Evolutionary conservation across 352 stramenopile genomes (phyloP), one percentile per base, ranked within the genome.

Genomic region (Discostella stelligera): DNA sequence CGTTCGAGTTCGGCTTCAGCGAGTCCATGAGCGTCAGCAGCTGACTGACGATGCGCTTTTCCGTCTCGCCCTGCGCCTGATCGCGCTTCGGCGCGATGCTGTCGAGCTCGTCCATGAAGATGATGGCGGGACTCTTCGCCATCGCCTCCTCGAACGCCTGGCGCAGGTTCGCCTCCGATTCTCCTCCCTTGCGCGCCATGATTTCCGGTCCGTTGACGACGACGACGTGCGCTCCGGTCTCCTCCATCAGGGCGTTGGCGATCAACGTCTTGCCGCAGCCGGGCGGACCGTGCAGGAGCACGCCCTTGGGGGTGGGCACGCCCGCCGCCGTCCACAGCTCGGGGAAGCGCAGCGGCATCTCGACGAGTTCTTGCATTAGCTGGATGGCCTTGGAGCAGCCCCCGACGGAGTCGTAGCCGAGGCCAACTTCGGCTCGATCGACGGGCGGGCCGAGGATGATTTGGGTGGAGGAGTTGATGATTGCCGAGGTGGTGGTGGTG

Each of bases 71-170:
- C 70, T 91, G 81, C 1, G 86, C 81, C 66, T 90, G 76, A 46
- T 96, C 93, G 65, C 96, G 93, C 67, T 96, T 96, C 4, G 95
- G 95, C 44, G 95, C 98, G 37, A 99, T 94, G 13, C 90, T 95
- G 84, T 99, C 96, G 2, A 99, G 74, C 53, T 98, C 95, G 72
- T 99, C 96, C 73, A 99, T 97, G 72, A 98, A 98, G 55, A 99
- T 94, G 64, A 99, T 98, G 11, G 95, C 79, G 25, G 87, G 87
- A 41, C 76, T 80, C 59, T 98, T 97, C 75, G 88, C 67, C 37
- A 97, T 89, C 3, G 96, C 95, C 72, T 98, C 95, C 66, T 98
- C 95, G 80, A 99, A 98, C n/a, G 92, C 90, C 55, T 90, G 78
- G 18, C 85, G 74, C 2, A 94, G 68, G 66, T 93, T 93, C 0